Evolutionary conservation across 2,329 filamentous ascomycete species (phyloP).

Genomic region (Colletotrichum eremochloae): DNA sequence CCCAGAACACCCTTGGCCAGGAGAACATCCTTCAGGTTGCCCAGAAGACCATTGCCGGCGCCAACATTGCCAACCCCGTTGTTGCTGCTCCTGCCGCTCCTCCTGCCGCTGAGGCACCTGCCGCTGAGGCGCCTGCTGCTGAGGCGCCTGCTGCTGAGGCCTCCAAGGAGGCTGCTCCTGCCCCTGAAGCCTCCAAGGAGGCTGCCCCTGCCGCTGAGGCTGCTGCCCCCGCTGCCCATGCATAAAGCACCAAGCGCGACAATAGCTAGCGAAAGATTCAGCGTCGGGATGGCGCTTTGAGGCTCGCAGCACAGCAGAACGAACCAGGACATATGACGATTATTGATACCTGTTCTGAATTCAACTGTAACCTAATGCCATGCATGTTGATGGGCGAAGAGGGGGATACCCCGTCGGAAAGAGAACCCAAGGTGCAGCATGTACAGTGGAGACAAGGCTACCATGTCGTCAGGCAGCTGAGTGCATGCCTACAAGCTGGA

Average conservation of each 20-base stretch:
- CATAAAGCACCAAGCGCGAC: background rate
- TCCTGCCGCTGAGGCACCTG: background rate
- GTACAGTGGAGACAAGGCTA: conserved; percentile 14
- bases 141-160: no score
- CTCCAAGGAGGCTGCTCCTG: background rate
- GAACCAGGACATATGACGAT: background rate
- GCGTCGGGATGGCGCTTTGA: background rate
- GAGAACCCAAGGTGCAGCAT: conserved; percentile 5
- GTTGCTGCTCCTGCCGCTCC: background rate
- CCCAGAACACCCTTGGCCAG: conserved; percentile 58
- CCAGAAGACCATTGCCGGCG: conserved; percentile 24
- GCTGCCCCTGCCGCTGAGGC: conserved; percentile 5
- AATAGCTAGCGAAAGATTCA: background rate
- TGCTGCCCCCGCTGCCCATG: conserved; percentile 15
- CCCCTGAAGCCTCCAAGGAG: background rate
- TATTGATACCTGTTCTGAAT: conserved; percentile 25
- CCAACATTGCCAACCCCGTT: conserved; percentile 22
- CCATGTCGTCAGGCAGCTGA: conserved; percentile 13
- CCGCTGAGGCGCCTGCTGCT: no score
- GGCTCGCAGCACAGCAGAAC: background rate
- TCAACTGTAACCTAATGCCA: conserved; percentile 21
- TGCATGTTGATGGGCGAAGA: conserved; percentile 15
- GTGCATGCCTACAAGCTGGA: conserved; percentile 7
- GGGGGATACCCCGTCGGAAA: conserved; percentile 1
- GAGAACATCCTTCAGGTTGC: conserved; percentile 53